Base-by-base conservation (phyloP, 2,329 filamentous ascomycete species). In the Alternaria brassicicola region DNA sequence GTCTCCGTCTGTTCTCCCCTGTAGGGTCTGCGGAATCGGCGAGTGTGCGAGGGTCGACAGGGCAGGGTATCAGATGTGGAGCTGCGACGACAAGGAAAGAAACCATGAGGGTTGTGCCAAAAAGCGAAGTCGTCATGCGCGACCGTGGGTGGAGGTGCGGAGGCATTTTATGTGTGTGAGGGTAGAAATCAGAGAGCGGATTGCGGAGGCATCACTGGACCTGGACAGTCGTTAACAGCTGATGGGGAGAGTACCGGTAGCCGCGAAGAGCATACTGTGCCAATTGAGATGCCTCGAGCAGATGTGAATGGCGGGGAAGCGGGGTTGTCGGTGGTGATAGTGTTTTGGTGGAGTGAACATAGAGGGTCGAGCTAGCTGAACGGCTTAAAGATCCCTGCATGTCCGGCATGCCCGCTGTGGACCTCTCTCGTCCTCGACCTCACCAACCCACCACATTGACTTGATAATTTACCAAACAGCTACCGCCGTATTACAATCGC, bases 21-120 rank as follows among this genome's bases (percentile, higher is more conserved):
- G 68, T 69, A 26, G 75, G 73, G 52, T 76, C 70, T 47, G 72
- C 52, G 15, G 88, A 88, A 76, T 97, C 93, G 68, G 92, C 90
- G 69, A 90, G 89, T 31, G 88, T 86, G 64, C 91, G 85, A 2
- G 91, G 91, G 43, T 81, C 79, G 26, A 92, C 91, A 1, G 95
- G 95, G 75, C 95, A 99, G 1, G 95, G 95, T 17, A 99, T 86
- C 28, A 96, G 75, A 77, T 99, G 95, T 21, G 95, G 95, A 42
- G 97, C 83, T 28, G 87, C 92, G 52, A 99, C 95, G 62, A 99
- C 93, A 63, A 97, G 85, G 78, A 99, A 97, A 68, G 91, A 95
- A 30, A 93, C 88, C 62, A 91, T 84, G 53, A 98, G 86, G 1
- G 94, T 98, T n/a, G 90, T 92, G 49, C 92, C 93, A 81, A 99